These are phyloP conservation scores for Micractinium sp. DNA, from an alignment of 139 green algal species.

Conservation along the genomic window DNA sequence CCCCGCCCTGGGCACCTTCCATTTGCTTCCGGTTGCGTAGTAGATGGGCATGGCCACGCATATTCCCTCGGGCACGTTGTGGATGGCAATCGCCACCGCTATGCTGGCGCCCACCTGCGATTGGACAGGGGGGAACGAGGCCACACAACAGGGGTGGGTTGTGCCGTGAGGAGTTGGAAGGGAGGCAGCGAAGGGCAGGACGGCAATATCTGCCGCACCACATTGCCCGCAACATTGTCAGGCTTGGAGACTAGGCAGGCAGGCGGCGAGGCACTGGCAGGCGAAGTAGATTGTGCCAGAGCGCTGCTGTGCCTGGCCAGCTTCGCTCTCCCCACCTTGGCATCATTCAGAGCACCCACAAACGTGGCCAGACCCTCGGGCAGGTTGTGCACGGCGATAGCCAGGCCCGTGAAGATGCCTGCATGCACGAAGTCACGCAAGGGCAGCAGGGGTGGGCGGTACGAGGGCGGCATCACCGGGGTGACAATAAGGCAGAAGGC, in stretches of 20 bases:
- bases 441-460: no score
- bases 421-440: background rate
- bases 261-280: no score
- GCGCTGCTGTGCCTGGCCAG: no score
- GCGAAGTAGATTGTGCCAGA: no score
- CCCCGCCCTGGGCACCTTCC: conserved; percentile 41
- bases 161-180: no score
- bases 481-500: no score
- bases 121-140: background rate
- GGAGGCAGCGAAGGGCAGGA: no score
- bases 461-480: no score
- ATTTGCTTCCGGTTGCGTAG: conserved; percentile 79
- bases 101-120: conserved; percentile 49
- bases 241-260: no score
- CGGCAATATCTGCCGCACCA: no score
- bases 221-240: no score
- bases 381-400: conserved; percentile 74
- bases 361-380: conserved; percentile 76
- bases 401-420: conserved; percentile 47
- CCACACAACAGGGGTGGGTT: no score
- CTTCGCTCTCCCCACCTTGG: conserved; percentile 26
- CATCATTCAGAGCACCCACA: conserved; percentile 55
- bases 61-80: conserved; percentile 82
- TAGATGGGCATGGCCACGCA: conserved; percentile 92
- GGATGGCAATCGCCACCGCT: conserved; percentile 77